Percentiles rank a stretch among this genome's conserved stretches.
Evolutionary conservation across 371 early-diverging fungal genomes (phyloP).

Genomic region (Rhizopus sp.): DNA sequence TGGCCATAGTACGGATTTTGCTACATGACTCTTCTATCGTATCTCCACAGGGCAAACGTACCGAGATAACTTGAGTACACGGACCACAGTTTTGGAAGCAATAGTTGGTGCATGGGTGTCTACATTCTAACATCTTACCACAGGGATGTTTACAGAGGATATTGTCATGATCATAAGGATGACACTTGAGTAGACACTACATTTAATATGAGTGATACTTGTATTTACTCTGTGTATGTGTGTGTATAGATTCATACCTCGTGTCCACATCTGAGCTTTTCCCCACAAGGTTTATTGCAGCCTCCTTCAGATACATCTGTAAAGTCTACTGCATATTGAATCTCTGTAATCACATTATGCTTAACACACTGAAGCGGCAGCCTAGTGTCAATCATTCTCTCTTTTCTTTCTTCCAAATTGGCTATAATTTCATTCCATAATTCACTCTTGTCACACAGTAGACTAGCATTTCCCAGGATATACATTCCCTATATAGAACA

Average conservation of each 20-base stretch:
- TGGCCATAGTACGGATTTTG: constrained; percentile 16
- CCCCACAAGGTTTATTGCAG: constrained; percentile 46
- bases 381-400: constrained; percentile 42
- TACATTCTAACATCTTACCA: constrained; percentile 35
- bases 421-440: constrained; percentile 62
- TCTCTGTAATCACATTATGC: constrained; percentile 39
- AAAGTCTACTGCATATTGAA: constrained; percentile 58
- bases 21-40: constrained; percentile 29
- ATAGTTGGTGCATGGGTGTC: constrained; percentile 37
- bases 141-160: constrained; percentile 45
- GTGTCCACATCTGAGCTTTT: constrained; percentile 48
- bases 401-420: constrained; percentile 29
- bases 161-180: constrained; percentile 46
- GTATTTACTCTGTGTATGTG: not conserved
- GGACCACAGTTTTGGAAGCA: constrained; percentile 56
- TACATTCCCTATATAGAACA: constrained; percentile 58
- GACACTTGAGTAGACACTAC: constrained; percentile 48
- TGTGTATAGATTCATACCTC: constrained; percentile 30
- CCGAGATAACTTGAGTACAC: constrained; percentile 22
- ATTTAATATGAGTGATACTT: not conserved
- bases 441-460: constrained; percentile 55
- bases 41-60: constrained; percentile 41
- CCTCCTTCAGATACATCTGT: constrained; percentile 52
- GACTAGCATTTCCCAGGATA: constrained; percentile 67
- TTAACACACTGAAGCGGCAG: constrained; percentile 46